Percentiles rank a stretch among this genome's conserved stretches.
Conservation (phyloP, 2,329 filamentous ascomycete genomes). For the Onygenales sp. region DNA sequence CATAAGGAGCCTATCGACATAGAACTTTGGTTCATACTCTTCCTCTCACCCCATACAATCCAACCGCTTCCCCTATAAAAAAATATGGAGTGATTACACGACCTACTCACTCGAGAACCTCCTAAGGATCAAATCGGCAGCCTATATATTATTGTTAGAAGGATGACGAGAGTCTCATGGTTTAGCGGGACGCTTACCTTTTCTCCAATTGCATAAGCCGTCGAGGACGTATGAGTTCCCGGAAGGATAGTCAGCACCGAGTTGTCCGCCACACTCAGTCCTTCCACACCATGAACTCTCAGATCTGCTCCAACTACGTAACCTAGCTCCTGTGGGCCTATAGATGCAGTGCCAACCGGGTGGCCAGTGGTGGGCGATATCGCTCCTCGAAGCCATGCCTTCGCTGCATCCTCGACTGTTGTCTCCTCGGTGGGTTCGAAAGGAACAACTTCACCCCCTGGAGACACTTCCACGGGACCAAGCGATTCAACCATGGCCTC, state of each 20-base stretch:
- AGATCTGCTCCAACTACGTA: constrained; percentile 18
- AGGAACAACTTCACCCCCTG: constrained; percentile 15
- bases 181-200: constrained; percentile 11
- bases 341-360: constrained; percentile 20
- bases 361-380: constrained; percentile 28
- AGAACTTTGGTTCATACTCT: too few species aligned
- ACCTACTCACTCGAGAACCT: background rate
- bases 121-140: constrained; percentile 42
- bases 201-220: constrained; percentile 25
- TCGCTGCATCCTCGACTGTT: background rate
- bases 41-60: too few species aligned
- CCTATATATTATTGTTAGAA: constrained; percentile 23
- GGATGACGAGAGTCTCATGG: background rate
- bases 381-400: constrained; percentile 15
- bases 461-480: background rate
- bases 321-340: constrained; percentile 22
- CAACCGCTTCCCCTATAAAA: background rate
- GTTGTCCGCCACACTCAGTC: constrained; percentile 24
- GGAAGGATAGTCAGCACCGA: constrained; percentile 22
- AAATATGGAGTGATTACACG: background rate
- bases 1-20: too few species aligned
- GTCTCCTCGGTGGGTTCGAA: background rate
- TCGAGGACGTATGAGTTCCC: constrained; percentile 21
- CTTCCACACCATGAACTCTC: constrained; percentile 9
- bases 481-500: constrained; percentile 13